Evolutionary conservation across 371 early-diverging fungal genomes (phyloP).

Genomic region (Mortierella sp.): DNA sequence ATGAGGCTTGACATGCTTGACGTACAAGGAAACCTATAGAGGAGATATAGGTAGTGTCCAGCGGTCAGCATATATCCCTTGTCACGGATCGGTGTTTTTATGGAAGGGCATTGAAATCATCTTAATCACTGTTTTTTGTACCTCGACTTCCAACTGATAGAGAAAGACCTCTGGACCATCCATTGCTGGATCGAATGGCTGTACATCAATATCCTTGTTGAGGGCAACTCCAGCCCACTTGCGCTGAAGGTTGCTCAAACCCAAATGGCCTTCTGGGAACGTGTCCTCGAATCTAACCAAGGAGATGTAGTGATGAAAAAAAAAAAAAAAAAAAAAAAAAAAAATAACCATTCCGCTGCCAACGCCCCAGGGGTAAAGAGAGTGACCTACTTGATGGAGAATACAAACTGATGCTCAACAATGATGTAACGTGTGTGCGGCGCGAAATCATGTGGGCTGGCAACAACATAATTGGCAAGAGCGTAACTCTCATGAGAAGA

Average conservation of each 20-base stretch:
- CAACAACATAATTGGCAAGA: conserved; percentile 80
- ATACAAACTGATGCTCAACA: conserved; percentile 81
- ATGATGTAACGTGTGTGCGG: conserved; percentile 73
- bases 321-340: neutral
- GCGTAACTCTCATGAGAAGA: conserved; percentile 77
- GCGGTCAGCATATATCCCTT: too few species aligned
- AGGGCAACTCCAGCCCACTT: conserved; percentile 89
- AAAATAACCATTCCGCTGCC: neutral
- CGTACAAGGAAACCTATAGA: conserved; percentile 61
- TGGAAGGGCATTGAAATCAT: too few species aligned
- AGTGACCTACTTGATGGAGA: conserved; percentile 76
- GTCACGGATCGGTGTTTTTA: too few species aligned
- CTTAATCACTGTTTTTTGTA: too few species aligned
- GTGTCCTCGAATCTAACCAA: conserved; percentile 62
- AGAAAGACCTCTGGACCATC: conserved; percentile 75
- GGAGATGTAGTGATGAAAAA: neutral
- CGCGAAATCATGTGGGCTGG: conserved; percentile 80
- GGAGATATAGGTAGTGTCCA: conserved; percentile 29
- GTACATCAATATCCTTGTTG: conserved; percentile 81
- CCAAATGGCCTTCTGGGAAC: conserved; percentile 75
- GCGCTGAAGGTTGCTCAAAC: conserved; percentile 82
- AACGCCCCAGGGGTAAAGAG: conserved; percentile 1
- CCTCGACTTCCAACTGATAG: conserved; percentile 77
- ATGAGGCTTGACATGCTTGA: conserved; percentile 63
- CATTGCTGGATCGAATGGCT: conserved; percentile 75